These are phyloP conservation scores for Ogataea pini DNA, from an alignment of 805 yeast genomes.

Conservation along the genomic window DNA sequence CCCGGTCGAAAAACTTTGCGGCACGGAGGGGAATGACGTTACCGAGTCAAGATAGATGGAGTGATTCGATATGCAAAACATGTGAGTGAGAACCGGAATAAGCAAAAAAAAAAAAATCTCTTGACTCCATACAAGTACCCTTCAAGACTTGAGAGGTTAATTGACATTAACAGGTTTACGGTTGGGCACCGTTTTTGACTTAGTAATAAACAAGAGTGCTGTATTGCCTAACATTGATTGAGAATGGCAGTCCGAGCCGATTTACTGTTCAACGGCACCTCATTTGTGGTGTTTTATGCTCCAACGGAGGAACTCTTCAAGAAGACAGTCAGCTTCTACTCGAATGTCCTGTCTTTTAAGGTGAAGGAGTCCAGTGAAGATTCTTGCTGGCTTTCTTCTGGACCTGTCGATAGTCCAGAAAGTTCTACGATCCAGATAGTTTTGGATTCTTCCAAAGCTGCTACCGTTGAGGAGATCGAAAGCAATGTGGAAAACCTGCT, in stretches of 20 bases:
- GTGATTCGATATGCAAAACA: slow-evolving; percentile 2
- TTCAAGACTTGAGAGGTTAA: not conserved
- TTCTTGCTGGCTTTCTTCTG: slow-evolving; percentile 35
- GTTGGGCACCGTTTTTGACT: slow-evolving; percentile 1
- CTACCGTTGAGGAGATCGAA: slow-evolving; percentile 27
- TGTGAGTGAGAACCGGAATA: not conserved
- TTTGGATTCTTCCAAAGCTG: slow-evolving; percentile 30
- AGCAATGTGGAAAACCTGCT: slow-evolving; percentile 31
- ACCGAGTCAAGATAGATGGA: not conserved
- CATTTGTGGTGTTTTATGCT: slow-evolving; percentile 55
- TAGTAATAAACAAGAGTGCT: not conserved
- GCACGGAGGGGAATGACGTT: slow-evolving; percentile 6
- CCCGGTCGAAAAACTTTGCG: slow-evolving; percentile 4
- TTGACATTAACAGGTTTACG: not conserved
- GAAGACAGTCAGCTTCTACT: slow-evolving; percentile 58
- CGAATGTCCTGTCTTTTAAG: slow-evolving; percentile 41
- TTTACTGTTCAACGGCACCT: slow-evolving; percentile 57
- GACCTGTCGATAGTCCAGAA: slow-evolving; percentile 24
- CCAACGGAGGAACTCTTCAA: slow-evolving; percentile 44
- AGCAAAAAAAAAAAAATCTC: not conserved
- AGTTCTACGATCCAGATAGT: slow-evolving; percentile 26
- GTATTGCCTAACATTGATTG: not conserved
- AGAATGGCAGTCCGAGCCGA: slow-evolving; percentile 20
- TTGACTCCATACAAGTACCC: not conserved
- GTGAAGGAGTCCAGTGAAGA: slow-evolving; percentile 32